Evolutionary conservation across 202 grass and related monocot species (phyloP), one percentile per base, ranked within the genome.

Genomic region (Panicum hallii): DNA sequence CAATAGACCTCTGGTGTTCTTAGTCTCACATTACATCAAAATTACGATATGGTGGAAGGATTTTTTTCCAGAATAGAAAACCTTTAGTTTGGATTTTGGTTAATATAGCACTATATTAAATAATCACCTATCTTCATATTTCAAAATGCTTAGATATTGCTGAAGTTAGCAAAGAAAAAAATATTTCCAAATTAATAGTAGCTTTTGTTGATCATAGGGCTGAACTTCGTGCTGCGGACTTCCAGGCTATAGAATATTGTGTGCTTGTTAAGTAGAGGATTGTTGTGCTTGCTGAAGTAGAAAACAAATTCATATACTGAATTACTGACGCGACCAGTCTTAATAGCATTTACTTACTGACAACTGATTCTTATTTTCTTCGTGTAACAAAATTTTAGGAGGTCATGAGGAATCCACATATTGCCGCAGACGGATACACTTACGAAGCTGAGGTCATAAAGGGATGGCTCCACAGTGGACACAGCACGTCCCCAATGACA

Each of bases 401-500:
- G 63, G 88, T 95, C 20, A 95, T 98, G 92, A 93, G 77, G 72
- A 88, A 95, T 64, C 92, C 95, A 74, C 87, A 81, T 55, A 81
- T 93, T 60, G 95, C 95, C 9, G 88, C 92, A 53, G 92, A 98
- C 80, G 90, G 92, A 17, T 90, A 91, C 83, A 95, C 87, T 62
- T 98, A 98, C 9, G 95, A 98, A 84, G 87, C 79, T 19, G 86
- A 90, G 63, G 85, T 85, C 49, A 98, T 95, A 82, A 88, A 87
- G 56, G 82, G 89, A 22, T 98, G 95, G 95, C 82, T 97, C 47
- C 87, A 88, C 77, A 65, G 94, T 40, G 92, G 87, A 26, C 90
- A 83, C 53, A 80, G 48, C 64, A 97, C 83, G 2, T 97, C 95
- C 13, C 95, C 95, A 2, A 95, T 97, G 90, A 97, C 90, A 20